Conservation (phyloP, 2,329 filamentous ascomycete species). For the Epichloe gansuensis region DNA sequence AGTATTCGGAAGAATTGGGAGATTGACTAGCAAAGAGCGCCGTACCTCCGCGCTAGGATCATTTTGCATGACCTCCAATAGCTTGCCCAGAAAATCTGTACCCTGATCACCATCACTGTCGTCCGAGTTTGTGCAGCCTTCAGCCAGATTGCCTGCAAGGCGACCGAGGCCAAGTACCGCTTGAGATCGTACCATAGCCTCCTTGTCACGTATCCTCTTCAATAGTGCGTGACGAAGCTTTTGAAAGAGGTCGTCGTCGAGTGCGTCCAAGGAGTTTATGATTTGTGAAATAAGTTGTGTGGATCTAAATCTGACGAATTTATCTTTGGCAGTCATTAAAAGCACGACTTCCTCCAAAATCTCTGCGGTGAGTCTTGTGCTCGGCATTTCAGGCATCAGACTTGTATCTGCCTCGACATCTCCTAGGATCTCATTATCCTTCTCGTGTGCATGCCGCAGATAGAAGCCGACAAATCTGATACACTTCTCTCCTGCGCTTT, state of each 20-base stretch:
- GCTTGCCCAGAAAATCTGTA: conserved; percentile 63
- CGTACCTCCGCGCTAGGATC: conserved; percentile 91
- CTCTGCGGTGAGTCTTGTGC: conserved; percentile 60
- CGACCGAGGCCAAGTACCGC: conserved; percentile 83
- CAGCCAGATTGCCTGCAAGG: conserved; percentile 64
- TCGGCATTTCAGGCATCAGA: conserved; percentile 70
- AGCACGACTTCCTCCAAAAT: conserved; percentile 64
- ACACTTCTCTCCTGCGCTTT: conserved; percentile 72
- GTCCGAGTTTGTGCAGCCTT: conserved; percentile 56
- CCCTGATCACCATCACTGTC: conserved; percentile 51
- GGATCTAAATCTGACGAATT: conserved; percentile 76
- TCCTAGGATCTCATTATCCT: conserved; percentile 55
- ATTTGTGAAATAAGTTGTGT: conserved; percentile 85
- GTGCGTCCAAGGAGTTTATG: conserved; percentile 81
- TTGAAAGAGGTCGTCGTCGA: conserved; percentile 85
- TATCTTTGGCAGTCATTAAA: conserved; percentile 78
- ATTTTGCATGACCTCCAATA: conserved; percentile 81
- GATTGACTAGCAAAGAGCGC: conserved; percentile 73
- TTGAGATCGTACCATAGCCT: conserved; percentile 81
- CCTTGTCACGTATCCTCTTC: conserved; percentile 84
- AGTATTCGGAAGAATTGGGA: conserved; percentile 74
- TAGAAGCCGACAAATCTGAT: conserved; percentile 84
- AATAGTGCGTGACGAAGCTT: conserved; percentile 66
- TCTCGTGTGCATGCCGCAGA: conserved; percentile 56
- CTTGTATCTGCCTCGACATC: conserved; percentile 56